Evolutionary conservation across 2,329 filamentous ascomycete genomes (phyloP), one percentile per base, ranked within the genome.

Genomic region (Stemphylium lycopersici): DNA sequence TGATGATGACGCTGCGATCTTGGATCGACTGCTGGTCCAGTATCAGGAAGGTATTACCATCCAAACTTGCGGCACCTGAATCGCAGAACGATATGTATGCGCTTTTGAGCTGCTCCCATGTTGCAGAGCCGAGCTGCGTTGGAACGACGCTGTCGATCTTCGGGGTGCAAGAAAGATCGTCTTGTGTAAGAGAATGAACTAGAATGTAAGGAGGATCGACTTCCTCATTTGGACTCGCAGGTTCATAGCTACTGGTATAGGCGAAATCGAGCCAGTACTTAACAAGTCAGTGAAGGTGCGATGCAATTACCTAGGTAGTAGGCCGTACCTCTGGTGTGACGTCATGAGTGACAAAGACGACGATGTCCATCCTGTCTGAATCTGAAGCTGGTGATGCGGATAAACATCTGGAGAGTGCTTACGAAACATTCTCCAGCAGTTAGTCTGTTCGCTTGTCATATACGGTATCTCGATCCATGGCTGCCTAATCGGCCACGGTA

Each of bases 21-120:
- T 53, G 36, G 12, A 26, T 44, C 13, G 46, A 55, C 26, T 55
- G 46, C 18, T 51, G 20, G 37, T 58, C 55, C 12, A 58, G 41
- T 13, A 55, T 51, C 20, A 55, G 15, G 37, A 58, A 55, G 10
- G 34, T 36, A 29, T 18, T 24, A 10, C 29, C 10, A 15, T 47
- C 22, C 12, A 40, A 11, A 13, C 15, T 31, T 6, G 18, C 12
- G 6, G 6, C 5, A 6, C 6, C 22, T 24, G 22, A 24, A 24
- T 24, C 6, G 22, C 6, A 24, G 22, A 6, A 24, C 11, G 43
- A 31, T 6, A 15, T 34, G 29, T 49, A 48, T 15, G 48, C 33
- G 16, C 11, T n/a, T 20, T 31, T 48, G 37, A 57, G 20, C 6
- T 49, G 20, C 13, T 31, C 31, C 42, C 39, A 57, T 12, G 31